Evolutionary conservation across 768 basidiomycete genomes (phyloP), one percentile per base, ranked within the genome.

Genomic region (Stropharia rugosoannulata): DNA sequence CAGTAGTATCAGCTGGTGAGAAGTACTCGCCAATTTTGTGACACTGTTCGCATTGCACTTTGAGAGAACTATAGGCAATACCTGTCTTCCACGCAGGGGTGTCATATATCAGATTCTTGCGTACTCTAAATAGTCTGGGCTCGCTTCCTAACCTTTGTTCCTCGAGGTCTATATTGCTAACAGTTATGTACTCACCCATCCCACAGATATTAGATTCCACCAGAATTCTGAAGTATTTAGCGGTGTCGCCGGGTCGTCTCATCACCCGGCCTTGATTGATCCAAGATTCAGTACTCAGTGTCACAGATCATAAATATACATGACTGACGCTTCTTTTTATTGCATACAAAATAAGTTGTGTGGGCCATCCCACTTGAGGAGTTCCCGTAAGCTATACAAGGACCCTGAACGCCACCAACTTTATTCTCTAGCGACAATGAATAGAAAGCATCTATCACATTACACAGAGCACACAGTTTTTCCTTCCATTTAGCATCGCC

Each of bases 401-500:
- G 42, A 44, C 29, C 42, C 27, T 41, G 41, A 51, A 49, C 49
- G 22, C 12, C 35, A 51, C 22, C 16, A 32, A 32, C 25, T 9
- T 35, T 12, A 15, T 43, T 44, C 35, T 45, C 42, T 3, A 37
- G 35, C 44, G 12, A 36, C 5, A 38, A 50, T 52, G 18, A 13
- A 43, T 51, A 10, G 47, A 42, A 36, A 22, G 49, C 19, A 40
- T 29, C 19, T 39, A 32, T 51, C 19, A 46, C 41, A 18, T 41
- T 52, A 52, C 51, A 52, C 51, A 41, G 51, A 44, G 51, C 51
- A 52, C 16, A 52, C 8, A 22, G 22, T 22, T 22, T 41, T 36
- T 13, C 51, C 22, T 32, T 32, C 16, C 42, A 52, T 29, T 36
- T 22, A 43, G 27, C 40, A 29, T 43, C 29, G 13, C 51, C 45